Percentiles rank a stretch among this genome's conserved stretches.
phyloP scores from a whole-genome alignment of 768 basidiomycete genomes.

The Lactifluus rugatus region DNA sequence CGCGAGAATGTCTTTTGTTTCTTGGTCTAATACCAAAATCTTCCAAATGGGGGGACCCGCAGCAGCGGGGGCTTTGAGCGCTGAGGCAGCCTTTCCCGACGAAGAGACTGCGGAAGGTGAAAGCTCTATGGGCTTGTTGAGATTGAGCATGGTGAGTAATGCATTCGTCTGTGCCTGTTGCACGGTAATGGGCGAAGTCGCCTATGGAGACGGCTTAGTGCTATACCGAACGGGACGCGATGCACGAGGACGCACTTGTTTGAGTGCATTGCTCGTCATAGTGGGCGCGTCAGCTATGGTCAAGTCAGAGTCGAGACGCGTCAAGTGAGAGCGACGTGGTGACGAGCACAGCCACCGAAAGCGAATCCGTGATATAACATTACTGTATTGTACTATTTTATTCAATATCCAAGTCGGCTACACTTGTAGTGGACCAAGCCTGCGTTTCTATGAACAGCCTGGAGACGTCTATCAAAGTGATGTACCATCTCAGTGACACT shows the following conservation, averaged over 20 bases:
- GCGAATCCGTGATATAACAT: no score
- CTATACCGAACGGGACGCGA: not conserved
- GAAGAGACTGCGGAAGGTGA: constrained; percentile 24
- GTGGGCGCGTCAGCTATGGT: not conserved
- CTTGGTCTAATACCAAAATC: constrained; percentile 87
- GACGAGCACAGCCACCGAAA: not conserved
- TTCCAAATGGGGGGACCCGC: constrained; percentile 88
- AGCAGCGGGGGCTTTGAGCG: constrained; percentile 42
- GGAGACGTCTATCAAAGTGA: not conserved
- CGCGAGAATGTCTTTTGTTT: constrained; percentile 92
- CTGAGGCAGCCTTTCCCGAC: constrained; percentile 30
- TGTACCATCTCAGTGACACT: not conserved
- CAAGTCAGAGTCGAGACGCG: not conserved
- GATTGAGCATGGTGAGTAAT: constrained; percentile 75
- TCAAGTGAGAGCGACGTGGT: not conserved
- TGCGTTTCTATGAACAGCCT: not conserved
- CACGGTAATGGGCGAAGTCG: constrained; percentile 48
- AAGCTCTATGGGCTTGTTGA: constrained; percentile 55
- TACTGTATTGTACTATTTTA: not conserved
- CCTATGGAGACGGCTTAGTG: constrained; percentile 14
- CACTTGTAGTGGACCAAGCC: not conserved
- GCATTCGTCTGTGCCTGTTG: constrained; percentile 85
- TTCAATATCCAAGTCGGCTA: no score
- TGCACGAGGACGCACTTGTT: constrained; percentile 29
- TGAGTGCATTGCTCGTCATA: constrained; percentile 39